Evolutionary conservation across 192 early-diverging fungal species (phyloP).

Genomic region (Fimicolochytrium jonesii): DNA sequence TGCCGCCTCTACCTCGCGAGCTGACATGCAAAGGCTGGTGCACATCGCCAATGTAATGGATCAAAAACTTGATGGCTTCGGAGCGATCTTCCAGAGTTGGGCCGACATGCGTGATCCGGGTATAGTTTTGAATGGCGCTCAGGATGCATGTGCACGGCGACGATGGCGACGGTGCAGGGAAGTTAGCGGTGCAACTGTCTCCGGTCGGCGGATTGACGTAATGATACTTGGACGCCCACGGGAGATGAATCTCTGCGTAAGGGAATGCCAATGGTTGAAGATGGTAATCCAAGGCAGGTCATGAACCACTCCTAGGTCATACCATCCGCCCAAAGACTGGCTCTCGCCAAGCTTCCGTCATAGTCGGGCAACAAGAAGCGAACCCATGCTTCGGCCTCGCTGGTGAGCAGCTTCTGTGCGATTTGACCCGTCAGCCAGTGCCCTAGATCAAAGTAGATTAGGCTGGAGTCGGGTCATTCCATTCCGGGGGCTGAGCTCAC

Average conservation of each 20-base stretch:
- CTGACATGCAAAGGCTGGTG: conserved; percentile 44
- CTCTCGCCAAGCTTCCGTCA: conserved; percentile 17
- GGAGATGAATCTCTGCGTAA: too few species aligned
- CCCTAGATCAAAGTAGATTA: too few species aligned
- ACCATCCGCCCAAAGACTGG: conserved; percentile 30
- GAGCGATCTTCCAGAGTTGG: background rate
- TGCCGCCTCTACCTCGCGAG: conserved; percentile 28
- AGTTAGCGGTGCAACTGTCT: background rate
- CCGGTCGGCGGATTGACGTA: conserved; percentile 13
- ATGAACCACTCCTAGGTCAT: background rate
- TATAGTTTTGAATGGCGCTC: conserved; percentile 33
- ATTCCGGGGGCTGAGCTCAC: too few species aligned
- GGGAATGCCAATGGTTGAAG: background rate
- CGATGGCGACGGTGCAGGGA: too few species aligned
- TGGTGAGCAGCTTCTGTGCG: conserved; percentile 19
- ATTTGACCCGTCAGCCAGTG: conserved; percentile 26
- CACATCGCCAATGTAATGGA: conserved; percentile 46
- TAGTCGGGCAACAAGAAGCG: conserved; percentile 11
- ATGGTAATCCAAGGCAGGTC: background rate
- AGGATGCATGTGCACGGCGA: conserved; percentile 14
- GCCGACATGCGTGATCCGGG: background rate
- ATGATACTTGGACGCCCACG: conserved; percentile 7
- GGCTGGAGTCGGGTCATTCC: too few species aligned
- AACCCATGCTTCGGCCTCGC: conserved; percentile 6
- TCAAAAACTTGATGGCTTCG: conserved; percentile 36